Base-by-base conservation (phyloP, 345 rosid species). In the Psidium guajava region DNA sequence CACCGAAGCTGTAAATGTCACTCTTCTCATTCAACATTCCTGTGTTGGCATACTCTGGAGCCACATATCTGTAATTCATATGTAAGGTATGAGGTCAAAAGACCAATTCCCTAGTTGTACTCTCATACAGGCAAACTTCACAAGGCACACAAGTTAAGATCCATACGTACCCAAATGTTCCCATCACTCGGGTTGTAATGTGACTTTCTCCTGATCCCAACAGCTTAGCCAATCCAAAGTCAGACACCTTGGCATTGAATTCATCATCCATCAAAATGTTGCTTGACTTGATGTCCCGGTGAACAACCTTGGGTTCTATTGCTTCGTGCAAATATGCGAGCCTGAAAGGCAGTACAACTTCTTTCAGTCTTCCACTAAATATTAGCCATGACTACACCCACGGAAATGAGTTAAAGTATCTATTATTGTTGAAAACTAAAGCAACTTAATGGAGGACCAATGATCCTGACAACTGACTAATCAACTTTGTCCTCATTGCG, bases 251-350 rank as follows among this genome's bases (percentile, higher is more conserved):
- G 83, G 95, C 92, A 85, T 95, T 96, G 84, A 95, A 96, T 85
- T 93, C 94, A 82, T 90, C 93, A 84, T 97, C 98, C 86, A 97
- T 95, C 91, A 97, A 89, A 87, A 97, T 96, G 90, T 97, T 97
- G 91, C 99, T 96, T 25, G 99, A 94, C 87, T 97, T 97, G 87
- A 97, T 96, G 90, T 97, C 99, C 86, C 98, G 92, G 80, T 97
- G 99, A 83, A 95, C 93, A 84, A 97, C 98, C 90, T 97, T 97
- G 22, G 99, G 99, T 88, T 97, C 99, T 88, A 97, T 95, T 82
- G 98, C 98, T 91, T 97, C 98, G 51, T 97, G 99, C 93, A 97
- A 92, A 88, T 97, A 97, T 69, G 98, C 98, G 89, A 97, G 98
- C 92, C 99, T 97, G 93, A 84, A 88, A 87, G 74, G 59, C 47